phyloP scores from a whole-genome alignment of 1,284 basidiomycete species.

The Puccinia novopanici region DNA sequence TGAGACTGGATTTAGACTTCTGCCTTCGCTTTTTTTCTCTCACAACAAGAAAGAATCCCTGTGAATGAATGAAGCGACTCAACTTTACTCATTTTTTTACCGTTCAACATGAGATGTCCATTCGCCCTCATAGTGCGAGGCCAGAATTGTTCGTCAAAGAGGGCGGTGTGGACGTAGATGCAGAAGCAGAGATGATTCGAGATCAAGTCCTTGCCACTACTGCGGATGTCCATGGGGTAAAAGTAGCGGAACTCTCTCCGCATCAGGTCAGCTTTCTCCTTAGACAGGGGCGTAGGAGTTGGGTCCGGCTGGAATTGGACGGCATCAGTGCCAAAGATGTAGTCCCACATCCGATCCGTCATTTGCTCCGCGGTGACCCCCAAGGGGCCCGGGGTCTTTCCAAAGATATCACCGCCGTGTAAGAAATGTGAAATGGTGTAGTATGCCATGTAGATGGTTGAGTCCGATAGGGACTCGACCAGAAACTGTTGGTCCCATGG shows the following conservation, averaged over 20 bases:
- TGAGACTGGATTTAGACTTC: background rate
- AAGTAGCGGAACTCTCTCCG: conserved; percentile 95
- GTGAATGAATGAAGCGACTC: background rate
- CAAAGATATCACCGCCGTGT: conserved; percentile 74
- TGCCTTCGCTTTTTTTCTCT: background rate
- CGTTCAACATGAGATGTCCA: conserved; percentile 96
- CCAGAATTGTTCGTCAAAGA: conserved; percentile 94
- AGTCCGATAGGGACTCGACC: conserved; percentile 94
- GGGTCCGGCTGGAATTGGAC: conserved; percentile 70
- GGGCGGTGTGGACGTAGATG: conserved; percentile 88
- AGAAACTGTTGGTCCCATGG: conserved; percentile 92
- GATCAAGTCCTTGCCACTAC: conserved; percentile 97
- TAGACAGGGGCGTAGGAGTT: conserved; percentile 62
- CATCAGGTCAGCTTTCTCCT: conserved; percentile 78
- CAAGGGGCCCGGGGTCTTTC: conserved; percentile 76
- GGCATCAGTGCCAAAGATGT: conserved; percentile 70
- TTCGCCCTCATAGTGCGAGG: conserved; percentile 89
- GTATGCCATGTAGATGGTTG: conserved; percentile 98
- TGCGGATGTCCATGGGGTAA: conserved; percentile 97
- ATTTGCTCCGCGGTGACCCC: conserved; percentile 86
- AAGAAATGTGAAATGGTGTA: conserved; percentile 90
- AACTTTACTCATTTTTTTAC: conserved; percentile 84
- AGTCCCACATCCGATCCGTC: conserved; percentile 98
- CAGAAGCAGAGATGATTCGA: conserved; percentile 95
- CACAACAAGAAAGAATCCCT: background rate